phyloP scores from a whole-genome alignment of 73 alveolate genomes.

The Breviolum minutum region DNA sequence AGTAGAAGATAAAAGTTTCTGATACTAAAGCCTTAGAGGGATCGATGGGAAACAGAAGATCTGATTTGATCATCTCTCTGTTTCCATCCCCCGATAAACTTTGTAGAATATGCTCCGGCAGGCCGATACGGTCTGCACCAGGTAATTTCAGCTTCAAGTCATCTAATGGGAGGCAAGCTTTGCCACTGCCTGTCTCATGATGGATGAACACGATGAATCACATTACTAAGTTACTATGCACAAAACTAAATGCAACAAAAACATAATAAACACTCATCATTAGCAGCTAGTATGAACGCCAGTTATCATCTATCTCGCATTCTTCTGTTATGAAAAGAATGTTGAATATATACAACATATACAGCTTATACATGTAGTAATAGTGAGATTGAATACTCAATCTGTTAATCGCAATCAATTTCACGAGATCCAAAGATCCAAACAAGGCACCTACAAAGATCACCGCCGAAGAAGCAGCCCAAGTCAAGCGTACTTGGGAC shows the following conservation, averaged over 20 bases:
- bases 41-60: slow-evolving; percentile 8
- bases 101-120: slow-evolving; percentile 10
- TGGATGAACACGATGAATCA: too few relatives aligned
- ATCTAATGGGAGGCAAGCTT: background rate
- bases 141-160: background rate
- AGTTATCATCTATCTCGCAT: too few relatives aligned
- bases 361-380: too few relatives aligned
- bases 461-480: background rate
- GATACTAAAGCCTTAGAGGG: slow-evolving; percentile 42
- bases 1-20: background rate
- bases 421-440: background rate
- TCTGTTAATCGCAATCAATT: background rate
- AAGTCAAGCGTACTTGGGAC: background rate
- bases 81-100: background rate
- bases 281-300: background rate
- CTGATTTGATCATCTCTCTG: background rate
- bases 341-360: too few relatives aligned
- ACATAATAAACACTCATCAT: background rate
- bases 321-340: too few relatives aligned
- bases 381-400: too few relatives aligned
- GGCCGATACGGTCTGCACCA: background rate
- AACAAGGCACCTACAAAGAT: background rate
- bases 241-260: background rate
- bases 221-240: too few relatives aligned
- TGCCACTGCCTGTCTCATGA: background rate